These are phyloP conservation scores for Pichia sp. DNA, from an alignment of 1,139 yeast genomes.

Conservation along the genomic window DNA sequence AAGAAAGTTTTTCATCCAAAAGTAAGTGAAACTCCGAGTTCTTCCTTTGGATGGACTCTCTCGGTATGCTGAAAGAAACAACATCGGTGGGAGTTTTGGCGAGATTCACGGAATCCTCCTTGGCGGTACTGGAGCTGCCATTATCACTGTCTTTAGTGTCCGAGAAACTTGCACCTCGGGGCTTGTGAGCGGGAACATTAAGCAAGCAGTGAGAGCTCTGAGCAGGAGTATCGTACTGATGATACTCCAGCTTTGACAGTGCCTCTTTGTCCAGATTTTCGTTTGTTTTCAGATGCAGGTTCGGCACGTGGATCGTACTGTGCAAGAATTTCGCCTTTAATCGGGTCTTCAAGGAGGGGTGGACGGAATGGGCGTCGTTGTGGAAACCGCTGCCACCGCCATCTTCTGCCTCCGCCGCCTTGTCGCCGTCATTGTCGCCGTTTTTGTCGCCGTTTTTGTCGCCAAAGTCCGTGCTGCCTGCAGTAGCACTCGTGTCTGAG, in stretches of 20 bases:
- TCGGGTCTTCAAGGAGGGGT: background rate
- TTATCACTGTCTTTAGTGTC: background rate
- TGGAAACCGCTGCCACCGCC: background rate
- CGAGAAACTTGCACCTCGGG: background rate
- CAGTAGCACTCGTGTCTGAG: background rate
- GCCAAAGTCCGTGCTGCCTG: background rate
- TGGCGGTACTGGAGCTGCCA: background rate
- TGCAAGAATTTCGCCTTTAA: background rate
- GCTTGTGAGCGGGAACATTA: background rate
- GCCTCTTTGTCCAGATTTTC: background rate
- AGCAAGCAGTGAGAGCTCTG: background rate
- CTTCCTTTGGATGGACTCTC: background rate
- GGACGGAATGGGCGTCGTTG: background rate
- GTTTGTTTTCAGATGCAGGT: background rate
- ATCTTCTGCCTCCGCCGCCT: background rate
- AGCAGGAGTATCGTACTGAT: background rate
- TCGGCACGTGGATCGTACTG: background rate
- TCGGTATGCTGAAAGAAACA: conserved; percentile 1
- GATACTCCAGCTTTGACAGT: background rate
- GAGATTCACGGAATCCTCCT: background rate
- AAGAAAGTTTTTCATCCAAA: background rate
- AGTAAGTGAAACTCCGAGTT: conserved; percentile 3
- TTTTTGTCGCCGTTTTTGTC: background rate
- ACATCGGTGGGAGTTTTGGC: background rate
- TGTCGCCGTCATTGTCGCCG: background rate